Evolutionary conservation across 2,329 filamentous ascomycete genomes (phyloP).

Genomic region (Chalaropsis thielavioides): DNA sequence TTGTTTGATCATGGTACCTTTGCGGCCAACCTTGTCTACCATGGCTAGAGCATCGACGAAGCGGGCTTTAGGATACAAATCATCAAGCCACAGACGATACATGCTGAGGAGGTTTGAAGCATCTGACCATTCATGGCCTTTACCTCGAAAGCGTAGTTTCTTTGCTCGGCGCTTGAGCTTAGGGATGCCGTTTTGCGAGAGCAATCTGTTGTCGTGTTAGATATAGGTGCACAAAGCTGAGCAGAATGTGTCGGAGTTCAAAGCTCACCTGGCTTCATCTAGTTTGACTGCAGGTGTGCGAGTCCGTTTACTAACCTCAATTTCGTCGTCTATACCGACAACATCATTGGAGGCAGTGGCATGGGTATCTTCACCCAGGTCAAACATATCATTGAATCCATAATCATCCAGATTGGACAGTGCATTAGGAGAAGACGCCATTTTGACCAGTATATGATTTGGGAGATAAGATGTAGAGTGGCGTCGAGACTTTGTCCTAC

Average conservation of each 20-base stretch:
- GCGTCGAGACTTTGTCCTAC: neutral
- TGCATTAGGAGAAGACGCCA: conserved; percentile 6
- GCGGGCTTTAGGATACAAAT: conserved; percentile 85
- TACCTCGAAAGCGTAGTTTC: conserved; percentile 70
- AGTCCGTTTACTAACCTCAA: conserved; percentile 65
- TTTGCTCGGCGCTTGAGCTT: conserved; percentile 59
- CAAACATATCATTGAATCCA: conserved; percentile 45
- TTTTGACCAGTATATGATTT: neutral
- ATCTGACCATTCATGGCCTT: conserved; percentile 91
- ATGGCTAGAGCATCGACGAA: conserved; percentile 81
- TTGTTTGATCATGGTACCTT: conserved; percentile 58
- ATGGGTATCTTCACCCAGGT: conserved; percentile 22
- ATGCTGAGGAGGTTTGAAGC: conserved; percentile 67
- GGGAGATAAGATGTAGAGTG: neutral
- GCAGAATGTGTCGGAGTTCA: neutral
- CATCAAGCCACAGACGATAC: conserved; percentile 94
- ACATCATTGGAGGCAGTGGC: conserved; percentile 34
- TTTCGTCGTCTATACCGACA: conserved; percentile 73
- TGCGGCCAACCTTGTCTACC: conserved; percentile 87
- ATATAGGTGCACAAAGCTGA: neutral
- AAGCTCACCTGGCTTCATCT: conserved; percentile 55
- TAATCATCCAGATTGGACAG: conserved; percentile 64
- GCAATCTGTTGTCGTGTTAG: conserved; percentile 38
- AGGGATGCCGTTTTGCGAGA: conserved; percentile 71
- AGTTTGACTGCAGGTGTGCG: conserved; percentile 65